Conservation (phyloP, 495 filamentous ascomycete species). For the Terfezia boudieri region DNA sequence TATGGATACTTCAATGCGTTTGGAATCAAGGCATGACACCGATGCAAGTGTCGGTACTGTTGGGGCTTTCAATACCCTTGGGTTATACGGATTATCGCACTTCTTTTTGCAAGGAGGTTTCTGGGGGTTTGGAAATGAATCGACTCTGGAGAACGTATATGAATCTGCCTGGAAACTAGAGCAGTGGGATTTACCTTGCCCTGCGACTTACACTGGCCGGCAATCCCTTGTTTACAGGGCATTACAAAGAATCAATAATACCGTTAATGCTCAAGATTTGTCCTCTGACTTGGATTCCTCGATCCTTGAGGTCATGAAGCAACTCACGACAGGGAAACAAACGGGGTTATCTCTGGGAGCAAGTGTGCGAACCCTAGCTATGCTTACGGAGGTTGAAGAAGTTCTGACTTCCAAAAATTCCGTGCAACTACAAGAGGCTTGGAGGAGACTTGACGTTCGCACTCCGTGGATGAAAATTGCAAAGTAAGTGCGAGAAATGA, state of each 20-base stretch:
- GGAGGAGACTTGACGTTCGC: conserved; percentile 39
- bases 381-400: conserved; percentile 64
- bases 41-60: conserved; percentile 29
- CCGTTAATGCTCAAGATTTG: conserved; percentile 30
- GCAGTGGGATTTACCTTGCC: conserved; percentile 77
- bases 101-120: conserved; percentile 38
- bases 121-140: conserved; percentile 29
- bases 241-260: conserved; percentile 57
- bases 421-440: conserved; percentile 36
- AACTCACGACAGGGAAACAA: conserved; percentile 29
- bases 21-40: conserved; percentile 8
- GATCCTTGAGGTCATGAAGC: conserved; percentile 38
- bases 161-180: conserved; percentile 67
- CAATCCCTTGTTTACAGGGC: conserved; percentile 51
- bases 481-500: conserved; percentile 29
- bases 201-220: conserved; percentile 34
- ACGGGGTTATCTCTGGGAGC: conserved; percentile 34
- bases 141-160: conserved; percentile 46
- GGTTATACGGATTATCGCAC: conserved; percentile 48
- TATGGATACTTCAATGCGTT: conserved; percentile 59
- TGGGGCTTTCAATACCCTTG: conserved; percentile 39
- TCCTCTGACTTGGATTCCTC: conserved; percentile 34
- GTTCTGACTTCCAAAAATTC: conserved; percentile 35
- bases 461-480: conserved; percentile 58
- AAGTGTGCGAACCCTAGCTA: conserved; percentile 47